Evolutionary conservation across 768 basidiomycete species (phyloP), one percentile per base, ranked within the genome.

Genomic region (Psilocybe cyanescens): DNA sequence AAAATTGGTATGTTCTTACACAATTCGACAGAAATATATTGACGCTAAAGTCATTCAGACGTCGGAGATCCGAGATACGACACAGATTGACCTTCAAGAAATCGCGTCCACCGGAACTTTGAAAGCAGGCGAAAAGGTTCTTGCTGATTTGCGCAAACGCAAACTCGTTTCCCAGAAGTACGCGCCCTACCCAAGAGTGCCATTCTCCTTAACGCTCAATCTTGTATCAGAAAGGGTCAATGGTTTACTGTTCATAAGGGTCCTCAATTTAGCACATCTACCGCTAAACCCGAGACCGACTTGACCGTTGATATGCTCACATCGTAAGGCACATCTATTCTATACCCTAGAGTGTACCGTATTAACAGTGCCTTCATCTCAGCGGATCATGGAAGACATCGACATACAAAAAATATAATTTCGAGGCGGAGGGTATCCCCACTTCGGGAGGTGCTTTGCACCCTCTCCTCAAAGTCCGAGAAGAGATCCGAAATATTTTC

Each of bases 321-420:
- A 56, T 93, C 92, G 97, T 98, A 69, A 47, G 92, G 80, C 28
- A 58, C 5, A 24, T 47, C 35, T 8, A 30, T 11, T 12, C 31
- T 8, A 2, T 51, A 14, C 47, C 59, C 53, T 37, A 4, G 49
- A 14, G 17, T 46, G 19, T 39, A 46, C 31, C 37, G 59, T 61
- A 57, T 48, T 62, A 64, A 37, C 30, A 58, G 66, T 55, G 17
- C 11, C 30, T 24, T 39, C 14, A 17, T 49, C 51, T 4, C 68
- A 99, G 97, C 41, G 97, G 96, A 6, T 79, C 92, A 16, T 99
- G 97, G 97, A 96, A 97, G 76, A 89, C 87, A 0, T 85, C 97
- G 1, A 84, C 83, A 8, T 99, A 93, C 85, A 99, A 99, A 74
- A 95, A 96, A 74, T 99, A 99, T 78, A 99, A 99, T 77, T 99